Evolutionary conservation across 176 grass and related monocot species (phyloP).

Genomic region (Cymbopogon citratus): DNA sequence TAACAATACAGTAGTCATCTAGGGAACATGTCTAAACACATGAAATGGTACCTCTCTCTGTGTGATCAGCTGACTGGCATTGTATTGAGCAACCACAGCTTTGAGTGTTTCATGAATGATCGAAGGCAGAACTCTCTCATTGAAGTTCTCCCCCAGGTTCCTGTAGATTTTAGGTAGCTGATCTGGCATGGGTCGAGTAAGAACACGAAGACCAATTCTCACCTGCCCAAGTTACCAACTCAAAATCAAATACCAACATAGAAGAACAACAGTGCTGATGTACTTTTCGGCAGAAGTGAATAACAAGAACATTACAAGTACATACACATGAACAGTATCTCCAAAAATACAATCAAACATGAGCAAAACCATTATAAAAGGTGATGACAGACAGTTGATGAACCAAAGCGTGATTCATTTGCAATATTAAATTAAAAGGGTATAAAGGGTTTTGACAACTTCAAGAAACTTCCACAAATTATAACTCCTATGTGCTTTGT

Average conservation of each 20-base stretch:
- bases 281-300: background rate
- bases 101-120: conserved; percentile 97
- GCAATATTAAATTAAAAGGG: background rate
- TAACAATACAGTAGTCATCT: background rate
- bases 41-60: conserved; percentile 77
- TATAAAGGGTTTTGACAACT: background rate
- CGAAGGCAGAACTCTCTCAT: conserved; percentile 90
- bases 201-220: conserved; percentile 82
- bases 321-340: background rate
- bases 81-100: conserved; percentile 95
- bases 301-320: background rate
- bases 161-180: conserved; percentile 75
- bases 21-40: background rate
- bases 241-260: background rate
- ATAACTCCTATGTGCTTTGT: background rate
- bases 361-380: background rate
- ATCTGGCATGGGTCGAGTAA: conserved; percentile 70
- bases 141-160: conserved; percentile 72
- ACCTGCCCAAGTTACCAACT: conserved; percentile 40
- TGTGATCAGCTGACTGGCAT: conserved; percentile 93
- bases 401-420: background rate
- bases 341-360: background rate
- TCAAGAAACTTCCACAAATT: background rate
- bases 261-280: background rate
- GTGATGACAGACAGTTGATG: background rate